Evolutionary conservation across 768 basidiomycete species (phyloP), one percentile per base, ranked within the genome.

Genomic region (Galerina marginata): DNA sequence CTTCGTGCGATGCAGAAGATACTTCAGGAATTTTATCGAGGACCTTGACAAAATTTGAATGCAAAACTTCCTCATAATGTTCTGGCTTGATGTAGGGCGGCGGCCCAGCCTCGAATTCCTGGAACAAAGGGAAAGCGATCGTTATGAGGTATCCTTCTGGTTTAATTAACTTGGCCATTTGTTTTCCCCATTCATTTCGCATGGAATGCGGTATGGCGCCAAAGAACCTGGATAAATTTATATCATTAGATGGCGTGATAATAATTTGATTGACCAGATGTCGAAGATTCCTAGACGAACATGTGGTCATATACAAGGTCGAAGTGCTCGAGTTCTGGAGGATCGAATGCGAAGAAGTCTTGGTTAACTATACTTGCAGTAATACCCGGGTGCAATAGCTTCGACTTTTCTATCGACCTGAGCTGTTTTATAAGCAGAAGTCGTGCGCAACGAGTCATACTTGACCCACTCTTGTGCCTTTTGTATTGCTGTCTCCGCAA

Each of bases 271-370:
- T 1, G 29, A 33, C 4, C 29, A 33, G 29, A 33, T 5, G 29
- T 20, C 20, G 29, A 33, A 33, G 7, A 33, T 33, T 33, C 29
- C 29, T 33, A 66, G 65, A 67, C 77, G 44, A 54, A 81, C 83
- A 88, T 90, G 68, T 88, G 88, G 69, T 91, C 90, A 64, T 86
- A 88, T 6, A 88, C 74, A 12, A 91, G 69, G 60, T 86, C 84
- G 63, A 84, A 88, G 9, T 65, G 69, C 39, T 79, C 74, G 1
- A 69, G 69, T 0, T 76, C 74, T 1, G 77, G 59, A 20, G 77
- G 67, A 2, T 69, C 59, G 49, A 83, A 77, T 4, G 69, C 63
- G 74, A 90, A 90, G 74, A 90, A 91, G 70, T 90, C 84, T 1
- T 67, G 69, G 3, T 68, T 58, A 47, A 77, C 65, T 67, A 85